Conservation (phyloP, 2,329 filamentous ascomycete genomes). For the Colletotrichum truncatum region DNA sequence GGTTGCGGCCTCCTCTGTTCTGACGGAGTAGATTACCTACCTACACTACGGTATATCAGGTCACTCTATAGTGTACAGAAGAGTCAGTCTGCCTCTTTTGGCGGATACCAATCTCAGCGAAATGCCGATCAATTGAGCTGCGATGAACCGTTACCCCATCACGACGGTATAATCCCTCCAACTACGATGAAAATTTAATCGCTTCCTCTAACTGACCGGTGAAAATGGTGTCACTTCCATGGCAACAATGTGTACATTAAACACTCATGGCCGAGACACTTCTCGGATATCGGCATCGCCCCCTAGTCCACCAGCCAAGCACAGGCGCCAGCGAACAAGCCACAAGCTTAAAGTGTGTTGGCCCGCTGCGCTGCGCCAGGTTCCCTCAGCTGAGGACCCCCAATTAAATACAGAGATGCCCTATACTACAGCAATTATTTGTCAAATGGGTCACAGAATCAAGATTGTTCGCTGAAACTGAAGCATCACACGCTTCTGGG, state of each 20-base stretch:
- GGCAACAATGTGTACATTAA: background rate
- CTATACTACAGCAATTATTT: too few species aligned
- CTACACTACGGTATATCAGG: too few species aligned
- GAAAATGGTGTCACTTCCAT: background rate
- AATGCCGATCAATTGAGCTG: background rate
- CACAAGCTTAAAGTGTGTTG: background rate
- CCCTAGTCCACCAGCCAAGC: conserved; percentile 1
- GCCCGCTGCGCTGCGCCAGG: background rate
- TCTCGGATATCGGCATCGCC: conserved; percentile 24
- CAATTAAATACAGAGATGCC: too few species aligned
- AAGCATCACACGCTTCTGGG: background rate
- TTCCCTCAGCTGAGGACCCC: background rate
- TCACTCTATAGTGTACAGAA: background rate
- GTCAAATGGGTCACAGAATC: background rate
- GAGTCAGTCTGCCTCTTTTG: too few species aligned
- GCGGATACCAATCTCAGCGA: background rate
- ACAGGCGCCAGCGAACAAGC: background rate
- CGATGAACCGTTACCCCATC: background rate
- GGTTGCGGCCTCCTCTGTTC: too few species aligned
- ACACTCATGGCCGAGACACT: background rate
- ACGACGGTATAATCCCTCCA: background rate
- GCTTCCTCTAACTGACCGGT: background rate
- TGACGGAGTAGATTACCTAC: too few species aligned
- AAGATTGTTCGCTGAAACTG: background rate
- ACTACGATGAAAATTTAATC: too few species aligned